Evolutionary conservation across 1,284 basidiomycete species (phyloP), one percentile per base, ranked within the genome.

Genomic region (Ustilago shanxiensis): DNA sequence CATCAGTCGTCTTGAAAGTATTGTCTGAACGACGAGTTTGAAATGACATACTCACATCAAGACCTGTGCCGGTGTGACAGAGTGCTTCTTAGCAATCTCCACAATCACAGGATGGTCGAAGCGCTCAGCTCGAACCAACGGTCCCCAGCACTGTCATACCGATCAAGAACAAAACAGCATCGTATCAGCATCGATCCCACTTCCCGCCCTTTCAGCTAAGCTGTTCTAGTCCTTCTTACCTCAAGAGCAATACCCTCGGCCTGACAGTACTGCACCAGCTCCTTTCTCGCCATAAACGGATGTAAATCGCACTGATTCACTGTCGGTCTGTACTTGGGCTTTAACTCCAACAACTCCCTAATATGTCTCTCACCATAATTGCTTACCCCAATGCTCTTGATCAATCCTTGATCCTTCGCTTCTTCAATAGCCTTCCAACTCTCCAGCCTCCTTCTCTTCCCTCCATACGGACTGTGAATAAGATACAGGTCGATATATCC

Each of bases 401-500:
- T 60, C 13, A 72, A 55, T 0, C 76, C 70, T 41, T 61, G 66
- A 45, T 78, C 65, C 22, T 69, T 60, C 1, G 82, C 78, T 18
- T 79, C 77, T 31, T 74, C 54, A 20, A 85, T 60, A 2, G 75
- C 73, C 47, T 66, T 77, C 74, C 81, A 85, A 24, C 80, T 75
- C 41, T 75, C 70, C 7, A 83, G 49, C 31, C 83, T 47, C 37
- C 66, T 77, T 18, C 63, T 51, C 47, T 66, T 75, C 13, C 80
- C 83, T 1, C 79, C 79, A 22, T 82, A 72, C 3, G 83, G 83
- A 26, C 79, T 77, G 60, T 85, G 83, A 20, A 85, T 71, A 9
- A 85, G 72, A 60, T 83, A 80, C 39, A 83, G 57, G 52, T 85
- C 83, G 52, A 82, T 75, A 54, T 82, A 84, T 9, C 49, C 78